Base-by-base conservation (phyloP, 2,329 filamentous ascomycete genomes). In the Fusarium goolgardi region DNA sequence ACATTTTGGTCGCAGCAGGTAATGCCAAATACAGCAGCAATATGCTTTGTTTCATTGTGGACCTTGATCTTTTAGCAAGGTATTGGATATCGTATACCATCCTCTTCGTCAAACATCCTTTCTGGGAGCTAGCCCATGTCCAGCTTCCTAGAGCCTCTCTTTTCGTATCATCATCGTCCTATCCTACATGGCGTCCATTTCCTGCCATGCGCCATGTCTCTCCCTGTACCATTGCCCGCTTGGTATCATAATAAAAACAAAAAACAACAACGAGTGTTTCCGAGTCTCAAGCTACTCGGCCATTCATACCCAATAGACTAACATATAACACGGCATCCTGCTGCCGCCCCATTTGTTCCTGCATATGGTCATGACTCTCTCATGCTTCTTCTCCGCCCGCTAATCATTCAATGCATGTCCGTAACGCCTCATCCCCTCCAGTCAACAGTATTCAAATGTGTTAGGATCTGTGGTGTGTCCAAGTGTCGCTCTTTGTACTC, bases 401-500 rank as follows among this genome's bases (percentile, higher is more conserved):
- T 59, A 69, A 55, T 55, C 59, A 55, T 61, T 51, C 55, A 44
- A 70, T 71, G 51, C 70, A 63, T 68, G 47, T 53, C 64, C 51
- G 62, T 59, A 69, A 72, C 65, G 58, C 67, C 66, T 55, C 59
- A 49, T 54, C 62, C 40, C 65, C 56, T 52, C 60, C 47, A 56
- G 52, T 57, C 59, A 67, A 55, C 63, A 69, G 64, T 70, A 60
- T 68, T 53, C 55, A 64, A 68, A 70, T 68, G 56, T 71, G 59
- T 69, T 57, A 68, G 72, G 65, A 73, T 73, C 66, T 71, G 59
- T 59, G 71, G 70, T 70, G 57, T 66, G 56, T 75, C 71, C 73
- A 76, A 74, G 71, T 75, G 75, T 77, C 69, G 72, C 70, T 71
- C 63, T 64, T 65, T 67, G 65, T 68, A 67, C 63, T 55, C 64